Conservation (phyloP, 257 asterid species). For the Solanum piurae region DNA sequence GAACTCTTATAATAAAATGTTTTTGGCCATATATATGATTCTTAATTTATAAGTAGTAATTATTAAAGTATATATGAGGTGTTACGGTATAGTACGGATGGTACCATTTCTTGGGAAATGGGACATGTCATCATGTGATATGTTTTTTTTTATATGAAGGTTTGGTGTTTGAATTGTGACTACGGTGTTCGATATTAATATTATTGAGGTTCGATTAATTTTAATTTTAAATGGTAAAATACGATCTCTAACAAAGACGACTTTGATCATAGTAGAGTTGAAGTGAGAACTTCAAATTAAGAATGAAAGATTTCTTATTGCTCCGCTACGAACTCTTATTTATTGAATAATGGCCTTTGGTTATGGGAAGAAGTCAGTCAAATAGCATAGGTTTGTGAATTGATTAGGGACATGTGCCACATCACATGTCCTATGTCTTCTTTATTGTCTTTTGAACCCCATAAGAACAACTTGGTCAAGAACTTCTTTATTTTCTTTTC, state of each 20-base stretch:
- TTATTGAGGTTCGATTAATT: background rate
- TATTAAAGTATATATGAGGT: background rate
- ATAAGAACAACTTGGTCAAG: background rate
- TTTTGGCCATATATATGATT: background rate
- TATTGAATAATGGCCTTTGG: background rate
- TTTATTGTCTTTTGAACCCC: background rate
- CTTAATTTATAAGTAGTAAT: background rate
- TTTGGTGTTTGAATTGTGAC: background rate
- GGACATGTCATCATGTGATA: conserved; percentile 8
- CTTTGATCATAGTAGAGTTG: accelerated
- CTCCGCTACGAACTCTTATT: accelerated
- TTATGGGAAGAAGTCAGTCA: background rate
- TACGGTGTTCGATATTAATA: accelerated
- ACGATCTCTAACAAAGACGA: background rate
- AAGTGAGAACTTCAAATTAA: background rate
- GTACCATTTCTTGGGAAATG: conserved; percentile 7
- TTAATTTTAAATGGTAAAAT: accelerated
- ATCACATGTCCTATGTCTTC: background rate
- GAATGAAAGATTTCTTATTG: background rate
- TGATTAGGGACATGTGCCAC: background rate
- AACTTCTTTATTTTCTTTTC: background rate
- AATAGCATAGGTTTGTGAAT: background rate
- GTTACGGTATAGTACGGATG: conserved; percentile 22
- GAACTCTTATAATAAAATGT: background rate
- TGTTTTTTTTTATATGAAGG: background rate